Percentiles rank a stretch among this genome's conserved stretches.
phyloP scores from a whole-genome alignment of 495 filamentous ascomycete genomes.

The Penicillium subrubescens region DNA sequence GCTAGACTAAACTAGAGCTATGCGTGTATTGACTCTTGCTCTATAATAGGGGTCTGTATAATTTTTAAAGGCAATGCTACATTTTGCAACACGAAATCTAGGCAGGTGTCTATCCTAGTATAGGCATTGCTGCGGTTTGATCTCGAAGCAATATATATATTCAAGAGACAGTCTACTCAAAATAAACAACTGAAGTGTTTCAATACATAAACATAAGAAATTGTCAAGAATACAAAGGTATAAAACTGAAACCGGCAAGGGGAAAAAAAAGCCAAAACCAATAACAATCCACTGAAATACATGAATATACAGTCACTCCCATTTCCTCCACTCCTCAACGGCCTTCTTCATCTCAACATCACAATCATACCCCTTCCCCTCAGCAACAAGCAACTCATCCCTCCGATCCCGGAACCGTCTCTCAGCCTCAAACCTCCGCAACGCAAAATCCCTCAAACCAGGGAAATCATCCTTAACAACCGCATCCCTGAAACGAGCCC shows the following conservation, averaged over 20 bases:
- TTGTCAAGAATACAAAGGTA: background rate
- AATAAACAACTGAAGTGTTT: background rate
- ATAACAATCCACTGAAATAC: background rate
- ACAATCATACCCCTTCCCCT: conserved; percentile 47
- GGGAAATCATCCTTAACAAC: conserved; percentile 58
- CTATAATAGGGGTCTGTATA: no score
- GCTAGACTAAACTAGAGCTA: no score
- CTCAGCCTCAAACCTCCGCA: conserved; percentile 48
- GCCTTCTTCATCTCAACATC: conserved; percentile 50
- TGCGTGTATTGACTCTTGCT: no score
- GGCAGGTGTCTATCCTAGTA: no score
- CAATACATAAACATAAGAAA: background rate
- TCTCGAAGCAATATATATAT: no score
- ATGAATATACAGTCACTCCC: conserved; percentile 42
- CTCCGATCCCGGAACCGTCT: conserved; percentile 48
- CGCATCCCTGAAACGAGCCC: conserved; percentile 61
- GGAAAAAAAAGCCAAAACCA: background rate
- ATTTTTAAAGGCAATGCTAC: no score
- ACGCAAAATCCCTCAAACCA: conserved; percentile 43
- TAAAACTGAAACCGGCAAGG: background rate
- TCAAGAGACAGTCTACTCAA: background rate
- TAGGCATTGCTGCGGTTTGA: no score
- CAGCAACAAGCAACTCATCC: conserved; percentile 41
- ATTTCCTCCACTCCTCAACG: conserved; percentile 56
- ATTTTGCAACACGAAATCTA: no score